Base-by-base conservation (phyloP, 129 eudicot species). In the Ambrosia trifida region DNA sequence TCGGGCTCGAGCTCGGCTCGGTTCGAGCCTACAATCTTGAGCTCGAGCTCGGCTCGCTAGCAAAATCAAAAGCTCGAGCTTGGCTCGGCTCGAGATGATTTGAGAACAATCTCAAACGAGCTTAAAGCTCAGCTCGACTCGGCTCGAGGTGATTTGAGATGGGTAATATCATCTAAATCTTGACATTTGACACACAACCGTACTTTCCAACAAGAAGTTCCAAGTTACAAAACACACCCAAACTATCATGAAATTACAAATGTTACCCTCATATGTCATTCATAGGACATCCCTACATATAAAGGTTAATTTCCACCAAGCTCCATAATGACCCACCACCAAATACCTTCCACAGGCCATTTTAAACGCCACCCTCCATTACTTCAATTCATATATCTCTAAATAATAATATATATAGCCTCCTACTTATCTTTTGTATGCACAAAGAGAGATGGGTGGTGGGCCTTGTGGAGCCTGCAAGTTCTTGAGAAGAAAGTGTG, bases 391-490 rank as follows among this genome's bases (percentile, higher is more conserved):
- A 14, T n/a, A n/a, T n/a, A n/a, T 5, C 46, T 57, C 38, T 52
- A 54, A 33, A 46, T 58, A 64, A 18, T 64, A 61, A 24, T 24
- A 24, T 24, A 24, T 0, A 1, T 1, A 63, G 18, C 59, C 11
- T 65, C 56, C 49, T 41, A 35, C 57, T 45, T 14, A 11, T 2
- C 17, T 16, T 68, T 12, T 1, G 10, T 14, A 64, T 54, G 52
- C 19, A 54, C 65, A 75, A 78, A 78, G 70, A 57, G 65, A 41
- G 43, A 47, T 47, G 41, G 40, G 64, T 8, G 67, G 65, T 33
- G 91, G 93, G 9, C 82, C 82, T 18, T 79, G 83, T 66, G 83
- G 74, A 8, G 83, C 83, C 30, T 72, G 83, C 72, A 79, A 74
- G 79, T 72, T 79, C 38, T 79, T 79, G 57, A 73, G 83, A 52